A percentile compares a stretch with the other conserved stretches of the same genome.
Conservation (phyloP, 169 alveolate species). For the Cytauxzoon felis region DNA sequence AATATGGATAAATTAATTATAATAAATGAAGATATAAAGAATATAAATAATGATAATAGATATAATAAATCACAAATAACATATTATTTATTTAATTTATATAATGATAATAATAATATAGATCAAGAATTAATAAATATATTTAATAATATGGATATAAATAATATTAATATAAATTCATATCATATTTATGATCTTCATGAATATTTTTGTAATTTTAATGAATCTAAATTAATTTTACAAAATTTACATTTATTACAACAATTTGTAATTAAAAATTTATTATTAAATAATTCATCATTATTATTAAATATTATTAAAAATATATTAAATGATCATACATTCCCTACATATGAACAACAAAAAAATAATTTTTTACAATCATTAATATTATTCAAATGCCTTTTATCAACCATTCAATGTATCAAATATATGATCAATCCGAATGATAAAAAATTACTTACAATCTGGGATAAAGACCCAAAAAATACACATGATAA, state of each 20-base stretch:
- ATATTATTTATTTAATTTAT: constrained; percentile 22
- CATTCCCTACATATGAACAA: no score
- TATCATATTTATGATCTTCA: constrained; percentile 17
- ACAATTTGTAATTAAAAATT: constrained; percentile 10
- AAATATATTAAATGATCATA: background rate
- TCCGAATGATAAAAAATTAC: background rate
- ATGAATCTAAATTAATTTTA: background rate
- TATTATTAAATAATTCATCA: background rate
- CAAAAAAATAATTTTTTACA: no score
- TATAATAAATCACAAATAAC: constrained; percentile 3
- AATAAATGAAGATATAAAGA: no score
- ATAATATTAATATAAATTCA: background rate
- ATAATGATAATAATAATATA: background rate
- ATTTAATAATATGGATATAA: background rate
- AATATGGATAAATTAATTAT: no score
- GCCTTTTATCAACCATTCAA: no score
- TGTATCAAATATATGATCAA: background rate
- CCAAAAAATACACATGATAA: no score
- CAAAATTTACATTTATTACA: constrained; percentile 1
- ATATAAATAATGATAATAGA: no score
- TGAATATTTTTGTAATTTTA: constrained; percentile 8
- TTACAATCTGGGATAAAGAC: constrained; percentile 21
- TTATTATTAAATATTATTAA: background rate
- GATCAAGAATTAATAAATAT: background rate
- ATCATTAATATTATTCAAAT: no score